A percentile compares a stretch with the other conserved stretches of the same genome.
phyloP scores from a whole-genome alignment of 1,284 basidiomycete species.

The Irpex sp. region DNA sequence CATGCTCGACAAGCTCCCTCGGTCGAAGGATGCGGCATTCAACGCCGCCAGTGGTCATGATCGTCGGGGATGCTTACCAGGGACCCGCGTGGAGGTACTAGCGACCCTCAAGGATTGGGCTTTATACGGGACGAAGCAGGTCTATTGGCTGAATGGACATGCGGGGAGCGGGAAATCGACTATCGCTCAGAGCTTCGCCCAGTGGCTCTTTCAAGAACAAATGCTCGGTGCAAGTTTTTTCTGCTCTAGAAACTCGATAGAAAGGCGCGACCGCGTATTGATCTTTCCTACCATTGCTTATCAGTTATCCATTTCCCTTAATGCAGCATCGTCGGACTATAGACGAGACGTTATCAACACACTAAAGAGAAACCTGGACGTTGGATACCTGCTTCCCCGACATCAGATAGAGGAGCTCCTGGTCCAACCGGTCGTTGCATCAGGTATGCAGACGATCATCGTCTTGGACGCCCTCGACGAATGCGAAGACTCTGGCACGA shows the following conservation, averaged over 20 bases:
- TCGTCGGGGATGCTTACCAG: neutral
- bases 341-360: neutral
- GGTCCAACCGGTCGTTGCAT: too few relatives aligned
- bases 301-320: neutral
- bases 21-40: neutral
- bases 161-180: neutral
- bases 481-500: slow-evolving; percentile 16
- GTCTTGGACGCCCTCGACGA: slow-evolving; percentile 14
- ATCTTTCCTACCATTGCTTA: neutral
- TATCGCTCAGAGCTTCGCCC: neutral
- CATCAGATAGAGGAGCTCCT: neutral
- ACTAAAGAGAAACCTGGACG: neutral
- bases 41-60: neutral
- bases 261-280: neutral
- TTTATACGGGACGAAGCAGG: neutral
- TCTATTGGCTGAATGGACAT: neutral
- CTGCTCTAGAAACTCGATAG: neutral
- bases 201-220: neutral
- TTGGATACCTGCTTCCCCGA: neutral
- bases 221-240: neutral
- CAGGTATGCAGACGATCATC: neutral
- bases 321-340: neutral
- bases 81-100: neutral
- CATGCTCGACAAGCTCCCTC: neutral
- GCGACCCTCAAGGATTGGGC: neutral